These are phyloP conservation scores for Aurantiochytrium sp. DNA, from an alignment of 108 stramenopile genomes.

Conservation along the genomic window DNA sequence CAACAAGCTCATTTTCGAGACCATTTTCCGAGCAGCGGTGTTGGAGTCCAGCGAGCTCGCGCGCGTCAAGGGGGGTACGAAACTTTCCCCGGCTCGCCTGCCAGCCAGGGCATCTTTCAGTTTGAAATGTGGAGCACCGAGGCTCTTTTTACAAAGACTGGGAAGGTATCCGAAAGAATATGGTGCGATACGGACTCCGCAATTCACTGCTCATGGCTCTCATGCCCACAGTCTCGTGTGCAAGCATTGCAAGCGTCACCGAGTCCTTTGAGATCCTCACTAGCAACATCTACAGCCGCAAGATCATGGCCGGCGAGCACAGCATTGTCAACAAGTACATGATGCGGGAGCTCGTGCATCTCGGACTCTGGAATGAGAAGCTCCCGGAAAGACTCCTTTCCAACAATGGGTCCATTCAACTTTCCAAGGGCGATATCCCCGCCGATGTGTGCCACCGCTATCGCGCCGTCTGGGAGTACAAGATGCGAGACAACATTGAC, in stretches of 20 bases:
- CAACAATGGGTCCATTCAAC: background rate
- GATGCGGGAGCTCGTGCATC: background rate
- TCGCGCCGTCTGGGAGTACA: background rate
- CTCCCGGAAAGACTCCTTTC: background rate
- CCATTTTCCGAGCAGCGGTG: background rate
- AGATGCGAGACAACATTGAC: background rate
- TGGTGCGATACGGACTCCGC: conserved; percentile 65
- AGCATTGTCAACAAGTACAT: conserved; percentile 33
- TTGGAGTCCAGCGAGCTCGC: background rate
- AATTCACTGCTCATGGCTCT: conserved; percentile 90
- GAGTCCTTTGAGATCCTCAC: conserved; percentile 95
- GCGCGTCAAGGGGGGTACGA: conserved; percentile 46
- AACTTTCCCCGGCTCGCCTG: conserved; percentile 78
- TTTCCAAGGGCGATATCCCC: background rate
- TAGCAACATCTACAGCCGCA: conserved; percentile 84
- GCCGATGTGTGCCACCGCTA: background rate
- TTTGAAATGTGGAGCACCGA: conserved; percentile 83
- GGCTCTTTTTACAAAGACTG: conserved; percentile 72
- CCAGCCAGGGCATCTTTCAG: conserved; percentile 81
- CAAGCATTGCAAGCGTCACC: conserved; percentile 90
- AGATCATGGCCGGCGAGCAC: conserved; percentile 95
- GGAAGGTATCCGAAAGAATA: conserved; percentile 56
- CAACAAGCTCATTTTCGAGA: background rate
- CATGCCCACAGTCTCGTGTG: conserved; percentile 95
- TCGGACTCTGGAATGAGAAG: background rate